These are phyloP conservation scores for Rhodotorula taiwanensis DNA, from an alignment of 768 basidiomycete genomes.

Conservation along the genomic window DNA sequence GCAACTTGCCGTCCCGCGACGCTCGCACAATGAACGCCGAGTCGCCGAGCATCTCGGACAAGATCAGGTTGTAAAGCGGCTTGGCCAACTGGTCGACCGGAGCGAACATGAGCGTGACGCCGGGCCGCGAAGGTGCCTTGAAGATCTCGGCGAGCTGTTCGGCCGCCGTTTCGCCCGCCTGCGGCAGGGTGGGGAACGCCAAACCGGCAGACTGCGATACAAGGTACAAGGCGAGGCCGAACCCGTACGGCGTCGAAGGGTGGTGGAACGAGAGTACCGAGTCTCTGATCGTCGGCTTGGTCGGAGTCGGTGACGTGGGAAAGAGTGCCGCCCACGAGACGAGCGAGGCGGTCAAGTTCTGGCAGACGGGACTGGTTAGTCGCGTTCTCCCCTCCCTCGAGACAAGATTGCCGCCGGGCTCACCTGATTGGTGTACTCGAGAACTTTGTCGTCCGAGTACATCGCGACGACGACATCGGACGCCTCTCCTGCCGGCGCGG, in stretches of 20 bases:
- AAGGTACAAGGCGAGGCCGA: slow-evolving; percentile 33
- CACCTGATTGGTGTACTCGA: slow-evolving; percentile 27
- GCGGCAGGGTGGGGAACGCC: slow-evolving; percentile 3
- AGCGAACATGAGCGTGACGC: slow-evolving; percentile 21
- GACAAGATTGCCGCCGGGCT: rapidly evolving
- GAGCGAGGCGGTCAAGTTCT: slow-evolving; percentile 34
- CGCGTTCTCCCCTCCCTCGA: too few relatives aligned
- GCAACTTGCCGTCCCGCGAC: slow-evolving; percentile 28
- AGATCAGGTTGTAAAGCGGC: slow-evolving; percentile 21
- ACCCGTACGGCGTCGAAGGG: slow-evolving; percentile 28
- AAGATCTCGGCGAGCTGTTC: slow-evolving; percentile 4
- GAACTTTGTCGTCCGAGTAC: slow-evolving; percentile 16
- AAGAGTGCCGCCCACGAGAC: slow-evolving; percentile 33
- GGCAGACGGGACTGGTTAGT: background rate
- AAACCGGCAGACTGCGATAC: slow-evolving; percentile 23
- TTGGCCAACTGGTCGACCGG: slow-evolving; percentile 8
- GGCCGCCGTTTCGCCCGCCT: background rate
- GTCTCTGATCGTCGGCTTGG: slow-evolving; percentile 22
- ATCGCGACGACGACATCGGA: slow-evolving; percentile 19
- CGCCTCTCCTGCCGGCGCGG: slow-evolving; percentile 1
- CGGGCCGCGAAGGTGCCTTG: background rate
- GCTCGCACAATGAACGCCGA: slow-evolving; percentile 15
- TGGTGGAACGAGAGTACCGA: slow-evolving; percentile 29
- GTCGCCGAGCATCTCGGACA: slow-evolving; percentile 29
- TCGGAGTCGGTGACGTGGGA: slow-evolving; percentile 18